A percentile compares a stretch with the other conserved stretches of the same genome.
phyloP scores from a whole-genome alignment of 1,284 basidiomycete genomes.

The Ganoderma boninense region DNA sequence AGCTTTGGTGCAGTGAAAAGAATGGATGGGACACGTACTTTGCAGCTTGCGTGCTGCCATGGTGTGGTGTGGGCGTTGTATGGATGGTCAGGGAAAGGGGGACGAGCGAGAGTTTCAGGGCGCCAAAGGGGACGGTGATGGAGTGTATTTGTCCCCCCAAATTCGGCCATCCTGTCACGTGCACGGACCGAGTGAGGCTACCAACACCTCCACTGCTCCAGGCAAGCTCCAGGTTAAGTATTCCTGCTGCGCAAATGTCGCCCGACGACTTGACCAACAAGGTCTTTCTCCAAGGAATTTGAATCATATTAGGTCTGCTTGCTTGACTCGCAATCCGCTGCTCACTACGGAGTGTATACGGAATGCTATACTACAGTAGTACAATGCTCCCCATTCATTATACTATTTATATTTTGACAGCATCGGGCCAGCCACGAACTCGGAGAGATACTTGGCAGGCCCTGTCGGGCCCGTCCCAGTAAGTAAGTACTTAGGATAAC shows the following conservation, averaged over 20 bases:
- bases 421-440: neutral
- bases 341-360: neutral
- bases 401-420: neutral
- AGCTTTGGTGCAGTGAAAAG: slow-evolving; percentile 3
- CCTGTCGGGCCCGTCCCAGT: neutral
- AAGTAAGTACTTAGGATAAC: neutral
- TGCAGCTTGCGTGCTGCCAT: slow-evolving; percentile 88
- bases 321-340: neutral
- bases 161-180: slow-evolving; percentile 24
- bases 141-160: slow-evolving; percentile 32
- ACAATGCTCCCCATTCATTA: neutral
- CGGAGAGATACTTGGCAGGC: neutral
- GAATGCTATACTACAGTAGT: neutral
- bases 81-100: slow-evolving; percentile 33
- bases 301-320: neutral
- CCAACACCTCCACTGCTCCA: neutral
- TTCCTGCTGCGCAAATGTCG: neutral
- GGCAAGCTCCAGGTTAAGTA: neutral
- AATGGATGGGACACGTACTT: slow-evolving; percentile 55
- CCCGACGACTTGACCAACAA: neutral
- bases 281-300: neutral
- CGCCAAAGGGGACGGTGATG: slow-evolving; percentile 28
- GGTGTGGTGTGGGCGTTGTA: slow-evolving; percentile 42
- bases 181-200: neutral
- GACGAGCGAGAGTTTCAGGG: slow-evolving; percentile 29